Base-by-base conservation (phyloP, 2,329 filamentous ascomycete species). In the Graphilbum fragrans region DNA sequence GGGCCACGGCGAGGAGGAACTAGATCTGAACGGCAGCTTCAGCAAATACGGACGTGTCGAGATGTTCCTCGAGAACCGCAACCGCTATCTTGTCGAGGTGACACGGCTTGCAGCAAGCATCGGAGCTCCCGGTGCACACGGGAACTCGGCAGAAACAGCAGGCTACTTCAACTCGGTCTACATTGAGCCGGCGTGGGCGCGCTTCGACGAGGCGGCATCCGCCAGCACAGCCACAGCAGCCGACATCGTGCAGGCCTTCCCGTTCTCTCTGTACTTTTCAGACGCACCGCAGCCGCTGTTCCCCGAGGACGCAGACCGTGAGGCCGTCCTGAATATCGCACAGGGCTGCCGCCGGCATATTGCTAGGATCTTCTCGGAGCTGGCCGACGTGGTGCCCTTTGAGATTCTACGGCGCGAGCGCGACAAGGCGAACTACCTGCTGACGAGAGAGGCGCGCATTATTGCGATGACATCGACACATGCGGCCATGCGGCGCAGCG, bases 381-480 rank as follows among this genome's bases (percentile, higher is more conserved):
- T 98, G 37, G 86, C 88, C 49, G 88, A 96, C 55, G 90, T 94
- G 36, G 74, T 88, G 51, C 93, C 92, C 0, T 98, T 98, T 55
- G 92, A 98, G 63, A 88, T 98, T 39, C 65, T 98, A 42, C 79
- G 87, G 39, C 81, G 82, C 42, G 84, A 88, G 48, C 80, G 84
- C 29, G 92, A 98, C 58, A 95, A 93, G 64, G 83, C 88, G 39
- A 96, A 96, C 59, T 98, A 98, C 55, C 76, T 98, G 6, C 74
- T 98, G 27, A 82, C 87, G 6, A 95, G 87, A 53, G 90, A 96
- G 61, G 93, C 93, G n/a, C 81, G 92, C 29, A 92, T 98, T 47
- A 82, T 98, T 49, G 93, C 92, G 44, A 98, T 98, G 93, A 98
- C 92, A 17, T 93, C 88, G 4, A 98, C 93, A 0, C 92, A 98